Evolutionary conservation across 352 stramenopile genomes (phyloP).

Genomic region (Phytophthora pini): DNA sequence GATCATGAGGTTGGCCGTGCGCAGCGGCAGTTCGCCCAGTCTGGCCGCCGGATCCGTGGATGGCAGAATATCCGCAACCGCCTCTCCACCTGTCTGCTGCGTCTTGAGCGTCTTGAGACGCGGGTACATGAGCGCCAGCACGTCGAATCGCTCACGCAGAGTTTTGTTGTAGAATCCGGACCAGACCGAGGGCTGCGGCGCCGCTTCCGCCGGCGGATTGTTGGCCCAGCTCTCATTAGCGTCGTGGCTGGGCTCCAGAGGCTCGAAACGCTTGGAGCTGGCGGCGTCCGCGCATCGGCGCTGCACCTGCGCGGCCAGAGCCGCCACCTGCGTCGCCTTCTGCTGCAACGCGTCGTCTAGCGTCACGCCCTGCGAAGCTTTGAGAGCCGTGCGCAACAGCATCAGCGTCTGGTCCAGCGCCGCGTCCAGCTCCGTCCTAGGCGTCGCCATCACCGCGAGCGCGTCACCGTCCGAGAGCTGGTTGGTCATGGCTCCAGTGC

Average conservation of each 20-base stretch:
- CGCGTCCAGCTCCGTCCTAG: constrained; percentile 18
- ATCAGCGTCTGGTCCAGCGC: constrained; percentile 44
- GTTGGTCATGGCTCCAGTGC: constrained; percentile 36
- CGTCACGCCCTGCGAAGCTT: constrained; percentile 20
- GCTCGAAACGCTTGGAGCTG: constrained; percentile 52
- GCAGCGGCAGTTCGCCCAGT: constrained; percentile 76
- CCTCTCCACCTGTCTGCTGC: constrained; percentile 14
- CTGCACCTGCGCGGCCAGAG: constrained; percentile 37
- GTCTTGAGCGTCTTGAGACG: constrained; percentile 57
- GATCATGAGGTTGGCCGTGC: constrained; percentile 89
- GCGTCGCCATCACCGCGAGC: constrained; percentile 17
- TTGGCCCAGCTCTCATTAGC: constrained; percentile 40
- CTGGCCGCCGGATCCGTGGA: constrained; percentile 43
- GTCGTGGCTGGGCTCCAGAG: constrained; percentile 50
- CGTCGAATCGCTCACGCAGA: constrained; percentile 78
- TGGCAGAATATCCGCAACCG: constrained; percentile 17
- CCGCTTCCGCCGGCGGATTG: constrained; percentile 9
- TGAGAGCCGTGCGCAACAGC: constrained; percentile 35
- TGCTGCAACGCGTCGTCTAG: constrained; percentile 19
- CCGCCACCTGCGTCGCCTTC: constrained; percentile 27
- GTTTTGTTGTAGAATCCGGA: constrained; percentile 92
- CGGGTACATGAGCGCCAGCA: constrained; percentile 89
- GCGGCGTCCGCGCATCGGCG: constrained; percentile 11
- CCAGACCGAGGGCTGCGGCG: constrained; percentile 79
- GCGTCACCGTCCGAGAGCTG: constrained; percentile 25